A percentile compares a stretch with the other conserved stretches of the same genome.
Conservation (phyloP, 805 yeast species). For the Nakazawaea ernobii region DNA sequence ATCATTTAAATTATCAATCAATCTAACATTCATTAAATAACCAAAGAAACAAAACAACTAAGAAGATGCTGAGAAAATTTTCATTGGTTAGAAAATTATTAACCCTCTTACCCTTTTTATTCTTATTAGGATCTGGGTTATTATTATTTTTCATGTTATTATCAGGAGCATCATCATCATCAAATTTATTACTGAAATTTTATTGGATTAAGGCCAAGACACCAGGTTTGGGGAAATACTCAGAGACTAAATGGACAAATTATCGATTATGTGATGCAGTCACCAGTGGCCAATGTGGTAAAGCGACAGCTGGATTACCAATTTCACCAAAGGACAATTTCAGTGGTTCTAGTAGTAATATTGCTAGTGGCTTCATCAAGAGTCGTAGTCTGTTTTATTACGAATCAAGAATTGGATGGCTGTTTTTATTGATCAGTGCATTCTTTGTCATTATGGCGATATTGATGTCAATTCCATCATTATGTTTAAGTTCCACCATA, state of each 20-base stretch:
- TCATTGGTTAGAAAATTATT: slow-evolving; percentile 5
- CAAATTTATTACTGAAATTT: slow-evolving; percentile 52
- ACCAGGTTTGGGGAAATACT: slow-evolving; percentile 39
- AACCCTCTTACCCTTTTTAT: slow-evolving; percentile 6
- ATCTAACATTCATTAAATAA: not conserved
- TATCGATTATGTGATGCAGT: slow-evolving; percentile 55
- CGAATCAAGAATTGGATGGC: slow-evolving; percentile 61
- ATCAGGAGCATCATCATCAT: slow-evolving; percentile 51
- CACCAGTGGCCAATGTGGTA: slow-evolving; percentile 42
- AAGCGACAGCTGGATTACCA: slow-evolving; percentile 69
- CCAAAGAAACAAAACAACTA: not conserved
- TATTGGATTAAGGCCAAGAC: slow-evolving; percentile 84
- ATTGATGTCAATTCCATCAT: not conserved
- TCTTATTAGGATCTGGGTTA: slow-evolving; percentile 8
- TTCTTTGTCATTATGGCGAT: slow-evolving; percentile 19
- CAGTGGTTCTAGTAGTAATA: slow-evolving; percentile 33
- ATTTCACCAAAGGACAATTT: slow-evolving; percentile 80
- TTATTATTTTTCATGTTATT: slow-evolving; percentile 54
- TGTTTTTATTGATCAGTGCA: slow-evolving; percentile 53
- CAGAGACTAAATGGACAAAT: slow-evolving; percentile 70
- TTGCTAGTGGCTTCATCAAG: slow-evolving; percentile 48
- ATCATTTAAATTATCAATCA: not conserved
- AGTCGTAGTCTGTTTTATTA: slow-evolving; percentile 57
- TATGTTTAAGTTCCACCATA: slow-evolving; percentile 2
- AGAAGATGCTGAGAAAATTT: slow-evolving; percentile 3